phyloP scores from a whole-genome alignment of 140 eudicot genomes.

The Anethum foeniculum region DNA sequence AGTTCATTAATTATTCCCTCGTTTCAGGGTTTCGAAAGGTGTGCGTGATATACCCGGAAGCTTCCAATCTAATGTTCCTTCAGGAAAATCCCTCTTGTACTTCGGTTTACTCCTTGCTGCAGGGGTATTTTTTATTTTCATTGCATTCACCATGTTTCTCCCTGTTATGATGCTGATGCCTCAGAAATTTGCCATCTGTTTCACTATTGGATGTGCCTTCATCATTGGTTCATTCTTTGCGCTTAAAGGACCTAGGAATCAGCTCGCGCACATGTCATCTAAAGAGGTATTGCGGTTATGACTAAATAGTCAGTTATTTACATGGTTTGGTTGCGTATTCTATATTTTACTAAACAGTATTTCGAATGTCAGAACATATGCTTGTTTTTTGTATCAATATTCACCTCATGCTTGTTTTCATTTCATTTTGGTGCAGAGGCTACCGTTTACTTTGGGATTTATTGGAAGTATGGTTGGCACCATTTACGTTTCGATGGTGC shows the following conservation, averaged over 20 bases:
- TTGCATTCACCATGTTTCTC: conserved; percentile 83
- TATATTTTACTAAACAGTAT: background rate
- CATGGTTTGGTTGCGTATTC: background rate
- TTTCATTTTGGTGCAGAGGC: conserved; percentile 52
- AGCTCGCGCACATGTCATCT: conserved; percentile 84
- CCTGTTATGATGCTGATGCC: conserved; percentile 96
- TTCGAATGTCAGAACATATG: background rate
- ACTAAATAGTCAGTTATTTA: background rate
- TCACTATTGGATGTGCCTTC: conserved; percentile 86
- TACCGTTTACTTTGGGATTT: conserved; percentile 81
- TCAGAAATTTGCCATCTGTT: conserved; percentile 94
- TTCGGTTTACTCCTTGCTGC: conserved; percentile 78
- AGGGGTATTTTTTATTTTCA: conserved; percentile 82
- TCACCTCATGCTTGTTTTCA: conserved; percentile 12
- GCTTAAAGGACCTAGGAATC: conserved; percentile 80
- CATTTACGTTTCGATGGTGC: conserved; percentile 82
- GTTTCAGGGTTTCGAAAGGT: conserved; percentile 78
- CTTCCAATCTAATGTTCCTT: conserved; percentile 72
- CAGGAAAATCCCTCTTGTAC: conserved; percentile 68
- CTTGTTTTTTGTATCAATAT: background rate
- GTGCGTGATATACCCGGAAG: conserved; percentile 86
- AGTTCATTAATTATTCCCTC: background rate
- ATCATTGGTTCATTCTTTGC: conserved; percentile 88
- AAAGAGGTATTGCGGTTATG: conserved; percentile 51
- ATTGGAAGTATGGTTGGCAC: conserved; percentile 93